A percentile compares a stretch with the other conserved stretches of the same genome.
These are phyloP conservation scores for Pontederia paniculata DNA, from an alignment of 176 grass and related monocot species.

Conservation along the genomic window DNA sequence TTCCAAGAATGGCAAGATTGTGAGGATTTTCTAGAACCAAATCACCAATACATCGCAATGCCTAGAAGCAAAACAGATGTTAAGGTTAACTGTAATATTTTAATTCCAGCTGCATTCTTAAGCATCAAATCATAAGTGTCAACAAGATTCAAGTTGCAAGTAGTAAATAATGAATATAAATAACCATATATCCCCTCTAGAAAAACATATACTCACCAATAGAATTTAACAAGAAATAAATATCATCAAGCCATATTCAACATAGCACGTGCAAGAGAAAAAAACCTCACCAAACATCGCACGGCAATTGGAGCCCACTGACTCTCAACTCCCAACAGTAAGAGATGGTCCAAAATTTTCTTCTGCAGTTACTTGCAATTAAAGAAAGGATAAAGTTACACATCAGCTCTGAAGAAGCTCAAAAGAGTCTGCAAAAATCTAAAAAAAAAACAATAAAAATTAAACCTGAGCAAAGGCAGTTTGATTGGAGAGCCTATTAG, in stretches of 20 bases:
- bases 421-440: conserved; percentile 1
- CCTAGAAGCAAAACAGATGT: conserved; percentile 35
- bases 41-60: conserved; percentile 77
- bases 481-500: conserved; percentile 80
- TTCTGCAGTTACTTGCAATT: conserved; percentile 40
- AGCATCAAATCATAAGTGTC: too few species aligned
- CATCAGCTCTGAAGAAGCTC: not conserved
- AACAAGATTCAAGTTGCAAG: too few species aligned
- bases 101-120: too few species aligned
- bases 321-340: conserved; percentile 81
- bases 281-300: conserved; percentile 60
- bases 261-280: too few species aligned
- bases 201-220: too few species aligned
- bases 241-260: too few species aligned
- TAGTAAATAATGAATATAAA: too few species aligned
- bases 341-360: conserved; percentile 88
- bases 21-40: conserved; percentile 82
- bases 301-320: conserved; percentile 91
- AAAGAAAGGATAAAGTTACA: conserved; percentile 25
- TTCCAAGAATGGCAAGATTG: conserved; percentile 67
- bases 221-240: too few species aligned
- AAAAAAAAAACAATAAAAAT: conserved; percentile 6
- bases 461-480: conserved; percentile 76
- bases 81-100: not conserved
- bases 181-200: too few species aligned